Evolutionary conservation across 352 stramenopile genomes (phyloP).

Genomic region (Saprolegnia parasitica): DNA sequence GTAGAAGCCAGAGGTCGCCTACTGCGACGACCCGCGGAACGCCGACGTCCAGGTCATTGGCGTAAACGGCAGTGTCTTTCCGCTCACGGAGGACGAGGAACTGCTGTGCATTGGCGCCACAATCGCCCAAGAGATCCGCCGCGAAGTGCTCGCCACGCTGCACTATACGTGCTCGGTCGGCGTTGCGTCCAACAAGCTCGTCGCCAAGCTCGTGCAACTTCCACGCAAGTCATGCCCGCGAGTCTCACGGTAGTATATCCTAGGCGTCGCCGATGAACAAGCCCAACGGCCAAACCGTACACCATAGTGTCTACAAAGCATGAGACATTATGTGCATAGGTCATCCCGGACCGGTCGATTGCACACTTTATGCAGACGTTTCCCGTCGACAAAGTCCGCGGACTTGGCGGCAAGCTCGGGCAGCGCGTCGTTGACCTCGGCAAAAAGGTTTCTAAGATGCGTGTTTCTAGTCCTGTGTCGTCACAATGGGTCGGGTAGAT

Average conservation of each 20-base stretch:
- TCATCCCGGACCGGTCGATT: conserved; percentile 63
- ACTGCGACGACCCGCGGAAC: conserved; percentile 53
- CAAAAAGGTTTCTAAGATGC: conserved; percentile 32
- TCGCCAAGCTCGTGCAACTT: conserved; percentile 50
- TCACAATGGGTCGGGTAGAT: conserved; percentile 19
- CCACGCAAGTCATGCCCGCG: neutral
- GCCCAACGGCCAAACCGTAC: conserved; percentile 64
- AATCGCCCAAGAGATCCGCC: conserved; percentile 68
- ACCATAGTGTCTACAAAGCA: neutral
- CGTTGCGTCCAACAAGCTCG: conserved; percentile 69
- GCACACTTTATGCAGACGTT: conserved; percentile 59
- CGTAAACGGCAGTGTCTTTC: conserved; percentile 45
- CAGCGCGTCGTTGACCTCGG: conserved; percentile 61
- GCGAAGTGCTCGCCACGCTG: conserved; percentile 52
- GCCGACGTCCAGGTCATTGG: conserved; percentile 69
- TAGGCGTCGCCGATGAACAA: conserved; percentile 72
- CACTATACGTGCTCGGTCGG: conserved; percentile 79
- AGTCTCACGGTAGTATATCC: too few species aligned
- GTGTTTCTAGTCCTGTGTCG: neutral
- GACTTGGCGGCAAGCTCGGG: conserved; percentile 72
- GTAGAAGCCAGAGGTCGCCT: conserved; percentile 34
- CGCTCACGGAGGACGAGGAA: conserved; percentile 55
- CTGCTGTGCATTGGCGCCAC: conserved; percentile 58
- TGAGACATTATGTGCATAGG: conserved; percentile 25
- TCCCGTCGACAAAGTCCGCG: conserved; percentile 64